Base-by-base conservation (phyloP, 1,139 yeast species). In the Debaryomyces sp. region DNA sequence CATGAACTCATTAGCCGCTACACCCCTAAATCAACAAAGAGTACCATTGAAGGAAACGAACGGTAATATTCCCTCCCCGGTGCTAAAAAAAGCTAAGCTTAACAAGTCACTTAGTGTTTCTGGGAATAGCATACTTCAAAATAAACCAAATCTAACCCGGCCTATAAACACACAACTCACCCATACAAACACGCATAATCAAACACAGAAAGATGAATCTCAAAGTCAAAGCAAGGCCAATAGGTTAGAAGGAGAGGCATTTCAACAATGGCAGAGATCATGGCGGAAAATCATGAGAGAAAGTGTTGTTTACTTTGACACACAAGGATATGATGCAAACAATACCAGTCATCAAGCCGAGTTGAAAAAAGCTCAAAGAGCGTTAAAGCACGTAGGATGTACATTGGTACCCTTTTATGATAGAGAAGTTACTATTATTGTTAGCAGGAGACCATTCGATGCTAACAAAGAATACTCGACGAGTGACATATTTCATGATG, bases 221-320 rank as follows among this genome's bases (percentile, higher is more conserved):
- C 43, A 45, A 22, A 34, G 29, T 9, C 41, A 39, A 30, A 21
- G 17, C 29, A 32, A 46, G 37, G 32, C 35, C 12, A 43, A 46
- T 40, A 56, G 79, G 17, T 61, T 75, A 23, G 75, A 70, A 1
- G 81, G 80, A 2, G 80, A 73, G 39, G 89, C 85, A 53, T 65
- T 86, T 46, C 68, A 72, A 45, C 80, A 77, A 55, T 92, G 98
- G 98, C 92, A 89, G 61, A 76, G 76, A 44, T 84, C 86, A 49
- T 92, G 97, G 97, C 76, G 84, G 47, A 77, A 78, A 51, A 88
- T 89, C 55, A 85, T 92, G 88, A 78, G 79, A 42, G 83, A 78
- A 49, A 81, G 92, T 27, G 81, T 81, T 26, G 87, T 90, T 18
- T 94, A 89, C 65, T 90, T 92, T 63, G 97, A 91, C 65, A 78